These are phyloP conservation scores for Boletus sp. DNA, from an alignment of 768 basidiomycete genomes.

Conservation along the genomic window DNA sequence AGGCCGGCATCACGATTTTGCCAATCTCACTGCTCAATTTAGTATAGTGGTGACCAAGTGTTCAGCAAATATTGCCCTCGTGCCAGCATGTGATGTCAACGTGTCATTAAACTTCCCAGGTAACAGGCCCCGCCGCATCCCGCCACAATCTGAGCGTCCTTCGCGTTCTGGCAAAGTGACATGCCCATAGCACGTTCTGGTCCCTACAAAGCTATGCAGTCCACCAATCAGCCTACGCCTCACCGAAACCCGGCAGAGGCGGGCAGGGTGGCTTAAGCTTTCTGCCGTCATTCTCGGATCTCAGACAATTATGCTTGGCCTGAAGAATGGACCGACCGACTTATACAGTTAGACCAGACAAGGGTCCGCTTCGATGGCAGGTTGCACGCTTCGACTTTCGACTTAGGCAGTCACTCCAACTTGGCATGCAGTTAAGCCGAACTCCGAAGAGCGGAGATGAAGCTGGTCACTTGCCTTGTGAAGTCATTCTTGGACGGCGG, in stretches of 20 bases:
- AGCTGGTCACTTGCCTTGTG: background rate
- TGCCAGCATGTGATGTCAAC: background rate
- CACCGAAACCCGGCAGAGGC: too few relatives aligned
- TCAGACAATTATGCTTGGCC: too few relatives aligned
- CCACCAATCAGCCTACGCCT: background rate
- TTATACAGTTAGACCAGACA: too few relatives aligned
- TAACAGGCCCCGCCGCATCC: slow-evolving; percentile 1
- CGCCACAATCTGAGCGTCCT: background rate
- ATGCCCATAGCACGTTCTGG: background rate
- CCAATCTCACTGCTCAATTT: background rate
- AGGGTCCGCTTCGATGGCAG: background rate
- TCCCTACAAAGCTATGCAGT: background rate
- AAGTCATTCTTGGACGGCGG: background rate
- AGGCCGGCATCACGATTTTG: background rate
- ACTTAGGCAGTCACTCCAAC: background rate
- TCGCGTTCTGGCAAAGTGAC: background rate
- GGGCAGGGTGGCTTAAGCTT: background rate
- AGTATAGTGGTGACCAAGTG: background rate
- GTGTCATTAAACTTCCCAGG: background rate
- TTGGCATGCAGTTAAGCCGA: background rate
- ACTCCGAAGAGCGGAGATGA: slow-evolving; percentile 1
- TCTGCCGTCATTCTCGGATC: too few relatives aligned
- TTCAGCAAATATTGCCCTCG: too few relatives aligned
- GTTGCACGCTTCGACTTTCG: background rate
- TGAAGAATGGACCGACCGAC: too few relatives aligned